Conservation (phyloP, 1,284 basidiomycete genomes). For the Cryptococcus sp. region DNA sequence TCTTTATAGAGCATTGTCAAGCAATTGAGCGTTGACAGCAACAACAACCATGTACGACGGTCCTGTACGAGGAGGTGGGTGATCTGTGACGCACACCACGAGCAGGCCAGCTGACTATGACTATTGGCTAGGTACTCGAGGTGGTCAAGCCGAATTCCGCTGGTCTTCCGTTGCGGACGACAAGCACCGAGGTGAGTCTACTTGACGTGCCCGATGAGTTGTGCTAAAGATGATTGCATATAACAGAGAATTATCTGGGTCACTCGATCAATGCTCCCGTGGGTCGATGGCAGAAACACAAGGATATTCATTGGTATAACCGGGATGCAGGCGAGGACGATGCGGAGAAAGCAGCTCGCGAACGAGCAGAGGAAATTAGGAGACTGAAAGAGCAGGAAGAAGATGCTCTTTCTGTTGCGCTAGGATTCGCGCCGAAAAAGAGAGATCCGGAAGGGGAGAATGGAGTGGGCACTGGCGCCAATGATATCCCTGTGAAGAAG, state of each 20-base stretch:
- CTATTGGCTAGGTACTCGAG: constrained; percentile 65
- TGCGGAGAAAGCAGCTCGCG: constrained; percentile 50
- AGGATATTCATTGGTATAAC: constrained; percentile 89
- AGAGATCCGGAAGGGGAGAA: constrained; percentile 21
- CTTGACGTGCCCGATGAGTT: neutral
- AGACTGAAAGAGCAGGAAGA: constrained; percentile 82
- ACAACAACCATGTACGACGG: constrained; percentile 46
- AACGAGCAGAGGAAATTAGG: constrained; percentile 63
- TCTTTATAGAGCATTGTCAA: neutral
- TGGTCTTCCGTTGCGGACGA: constrained; percentile 87
- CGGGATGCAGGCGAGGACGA: constrained; percentile 61
- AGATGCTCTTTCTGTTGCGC: constrained; percentile 75
- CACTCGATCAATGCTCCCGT: constrained; percentile 89
- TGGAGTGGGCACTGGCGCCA: constrained; percentile 34
- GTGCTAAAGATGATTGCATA: neutral
- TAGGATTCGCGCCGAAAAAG: constrained; percentile 58
- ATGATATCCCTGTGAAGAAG: constrained; percentile 35
- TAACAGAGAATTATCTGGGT: constrained; percentile 76
- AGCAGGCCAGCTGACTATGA: constrained; percentile 1
- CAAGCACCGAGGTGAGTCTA: constrained; percentile 80
- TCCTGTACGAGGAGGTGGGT: constrained; percentile 45
- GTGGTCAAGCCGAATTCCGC: constrained; percentile 79
- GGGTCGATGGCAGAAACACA: constrained; percentile 92
- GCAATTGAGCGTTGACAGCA: neutral
- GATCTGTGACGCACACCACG: neutral